A percentile compares a stretch with the other conserved stretches of the same genome.
Evolutionary conservation across 2,329 filamentous ascomycete genomes (phyloP).

Genomic region (Diaporthe capsici): DNA sequence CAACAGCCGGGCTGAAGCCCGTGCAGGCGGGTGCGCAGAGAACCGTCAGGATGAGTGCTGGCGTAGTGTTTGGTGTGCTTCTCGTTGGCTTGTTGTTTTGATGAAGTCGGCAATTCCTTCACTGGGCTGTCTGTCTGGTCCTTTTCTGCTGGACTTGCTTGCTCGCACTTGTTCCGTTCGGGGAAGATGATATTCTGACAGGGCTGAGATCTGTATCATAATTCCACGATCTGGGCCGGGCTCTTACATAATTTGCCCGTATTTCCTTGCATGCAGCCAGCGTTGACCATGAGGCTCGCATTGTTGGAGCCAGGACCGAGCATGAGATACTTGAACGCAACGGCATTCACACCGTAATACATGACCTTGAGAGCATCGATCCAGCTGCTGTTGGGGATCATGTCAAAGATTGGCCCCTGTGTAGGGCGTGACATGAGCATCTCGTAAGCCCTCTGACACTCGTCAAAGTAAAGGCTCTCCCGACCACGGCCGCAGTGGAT

Average conservation of each 20-base stretch:
- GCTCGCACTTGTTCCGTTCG: neutral
- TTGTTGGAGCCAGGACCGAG: conserved; percentile 64
- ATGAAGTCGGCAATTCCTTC: neutral
- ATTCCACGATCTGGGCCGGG: conserved; percentile 52
- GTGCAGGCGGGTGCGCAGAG: conserved; percentile 32
- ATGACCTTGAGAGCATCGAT: conserved; percentile 61
- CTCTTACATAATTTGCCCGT: conserved; percentile 62
- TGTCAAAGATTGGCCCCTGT: conserved; percentile 60
- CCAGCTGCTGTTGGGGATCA: conserved; percentile 62
- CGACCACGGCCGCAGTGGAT: conserved; percentile 82
- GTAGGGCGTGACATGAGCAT: conserved; percentile 64
- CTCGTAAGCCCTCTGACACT: conserved; percentile 80
- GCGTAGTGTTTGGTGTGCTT: conserved; percentile 7
- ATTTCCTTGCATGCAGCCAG: conserved; percentile 68
- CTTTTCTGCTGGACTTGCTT: neutral
- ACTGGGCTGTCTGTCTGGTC: neutral
- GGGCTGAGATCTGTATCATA: conserved; percentile 45
- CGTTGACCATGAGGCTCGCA: conserved; percentile 69
- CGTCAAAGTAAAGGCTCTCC: conserved; percentile 81
- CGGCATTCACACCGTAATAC: conserved; percentile 59
- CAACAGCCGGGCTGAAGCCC: conserved; percentile 12
- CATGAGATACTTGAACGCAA: conserved; percentile 72
- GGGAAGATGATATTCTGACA: neutral
- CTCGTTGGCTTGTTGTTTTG: conserved; percentile 4
- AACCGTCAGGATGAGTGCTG: neutral